Evolutionary conservation across 768 basidiomycete species (phyloP).

Genomic region (Mycena metata): DNA sequence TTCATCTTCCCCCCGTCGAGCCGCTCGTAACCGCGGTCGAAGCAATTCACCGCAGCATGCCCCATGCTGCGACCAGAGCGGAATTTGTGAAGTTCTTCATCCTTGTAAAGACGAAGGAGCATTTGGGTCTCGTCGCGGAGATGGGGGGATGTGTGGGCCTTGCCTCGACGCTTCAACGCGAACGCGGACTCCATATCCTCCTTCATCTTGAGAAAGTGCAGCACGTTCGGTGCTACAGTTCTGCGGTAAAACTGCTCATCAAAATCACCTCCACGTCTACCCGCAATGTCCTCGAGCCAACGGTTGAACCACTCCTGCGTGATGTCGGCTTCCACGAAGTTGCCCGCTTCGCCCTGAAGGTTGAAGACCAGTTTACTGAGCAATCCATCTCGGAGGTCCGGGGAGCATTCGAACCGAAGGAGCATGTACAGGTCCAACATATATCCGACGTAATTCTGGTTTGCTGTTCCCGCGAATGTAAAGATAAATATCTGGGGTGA

Average conservation of each 20-base stretch:
- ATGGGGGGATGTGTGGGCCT: slow-evolving; percentile 40
- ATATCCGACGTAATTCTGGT: slow-evolving; percentile 41
- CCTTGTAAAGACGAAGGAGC: slow-evolving; percentile 35
- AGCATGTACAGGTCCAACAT: slow-evolving; percentile 44
- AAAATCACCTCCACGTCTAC: too few relatives aligned
- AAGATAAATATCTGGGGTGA: slow-evolving; percentile 8
- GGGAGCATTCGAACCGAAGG: too few relatives aligned
- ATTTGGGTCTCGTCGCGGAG: slow-evolving; percentile 36
- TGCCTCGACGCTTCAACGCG: slow-evolving; percentile 21
- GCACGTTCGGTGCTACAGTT: slow-evolving; percentile 42
- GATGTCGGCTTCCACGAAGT: not conserved
- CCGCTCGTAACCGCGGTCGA: slow-evolving; percentile 32
- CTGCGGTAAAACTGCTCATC: slow-evolving; percentile 40
- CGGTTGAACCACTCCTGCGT: not conserved
- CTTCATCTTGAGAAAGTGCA: slow-evolving; percentile 40
- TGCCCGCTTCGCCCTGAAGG: not conserved
- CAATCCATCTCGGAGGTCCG: too few relatives aligned
- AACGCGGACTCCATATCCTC: slow-evolving; percentile 41
- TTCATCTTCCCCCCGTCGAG: slow-evolving; percentile 22
- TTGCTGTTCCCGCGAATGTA: slow-evolving; percentile 34
- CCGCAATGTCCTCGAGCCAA: not conserved
- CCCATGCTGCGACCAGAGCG: slow-evolving; percentile 37
- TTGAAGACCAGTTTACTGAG: too few relatives aligned
- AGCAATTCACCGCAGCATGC: slow-evolving; percentile 33
- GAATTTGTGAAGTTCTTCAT: slow-evolving; percentile 40